phyloP scores from a whole-genome alignment of 768 basidiomycete species.

The Collybia sp. region DNA sequence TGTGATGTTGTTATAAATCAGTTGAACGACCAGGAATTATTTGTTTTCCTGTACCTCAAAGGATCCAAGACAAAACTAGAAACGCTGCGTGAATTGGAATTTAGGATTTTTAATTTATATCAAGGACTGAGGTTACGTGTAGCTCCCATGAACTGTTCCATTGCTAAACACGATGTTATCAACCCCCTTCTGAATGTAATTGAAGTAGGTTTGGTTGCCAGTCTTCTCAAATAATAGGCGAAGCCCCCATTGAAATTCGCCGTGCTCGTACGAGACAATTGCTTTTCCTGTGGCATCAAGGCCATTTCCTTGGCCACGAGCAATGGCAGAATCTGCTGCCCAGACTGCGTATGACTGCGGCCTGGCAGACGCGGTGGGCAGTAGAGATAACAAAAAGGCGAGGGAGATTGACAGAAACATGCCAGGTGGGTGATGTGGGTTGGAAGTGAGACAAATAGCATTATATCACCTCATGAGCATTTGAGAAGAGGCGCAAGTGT shows the following conservation, averaged over 20 bases:
- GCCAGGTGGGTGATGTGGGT: too few species aligned
- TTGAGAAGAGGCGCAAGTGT: too few species aligned
- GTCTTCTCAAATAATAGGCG: constrained; percentile 33
- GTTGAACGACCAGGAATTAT: neutral
- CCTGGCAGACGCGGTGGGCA: constrained; percentile 13
- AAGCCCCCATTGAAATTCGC: constrained; percentile 35
- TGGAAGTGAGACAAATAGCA: too few species aligned
- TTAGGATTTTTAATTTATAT: neutral
- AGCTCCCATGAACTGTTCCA: constrained; percentile 33
- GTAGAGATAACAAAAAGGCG: constrained; percentile 2
- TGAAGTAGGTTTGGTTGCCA: constrained; percentile 34
- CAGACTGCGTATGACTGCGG: constrained; percentile 37
- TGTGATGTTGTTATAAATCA: constrained; percentile 5
- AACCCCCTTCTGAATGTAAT: constrained; percentile 33
- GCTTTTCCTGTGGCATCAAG: constrained; percentile 25
- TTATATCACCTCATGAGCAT: too few species aligned
- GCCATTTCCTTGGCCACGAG: constrained; percentile 39
- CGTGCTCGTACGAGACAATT: constrained; percentile 35
- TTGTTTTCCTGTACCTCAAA: constrained; percentile 18
- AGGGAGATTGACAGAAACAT: neutral
- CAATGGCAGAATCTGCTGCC: constrained; percentile 41
- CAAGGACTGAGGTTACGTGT: constrained; percentile 18
- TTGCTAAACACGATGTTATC: constrained; percentile 32
- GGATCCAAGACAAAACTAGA: constrained; percentile 30
- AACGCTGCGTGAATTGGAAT: constrained; percentile 13